These are phyloP conservation scores for Sphagnum contortum DNA, from an alignment of 225 moss, liverwort and hornwort species.

Conservation along the genomic window DNA sequence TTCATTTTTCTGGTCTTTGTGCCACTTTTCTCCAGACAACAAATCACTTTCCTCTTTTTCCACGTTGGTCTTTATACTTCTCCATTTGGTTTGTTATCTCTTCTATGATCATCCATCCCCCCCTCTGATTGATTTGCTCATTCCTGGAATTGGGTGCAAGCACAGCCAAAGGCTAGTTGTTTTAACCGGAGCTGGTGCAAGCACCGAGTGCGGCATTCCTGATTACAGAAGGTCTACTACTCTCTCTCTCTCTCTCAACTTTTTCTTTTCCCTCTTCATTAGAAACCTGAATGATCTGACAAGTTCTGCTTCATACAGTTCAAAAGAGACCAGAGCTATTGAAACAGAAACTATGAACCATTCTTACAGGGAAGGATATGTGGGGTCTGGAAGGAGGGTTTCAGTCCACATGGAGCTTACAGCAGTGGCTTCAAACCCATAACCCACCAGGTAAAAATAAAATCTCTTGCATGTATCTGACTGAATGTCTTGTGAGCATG, in stretches of 20 bases:
- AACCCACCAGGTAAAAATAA: constrained; percentile 62
- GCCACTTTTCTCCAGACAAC: background rate
- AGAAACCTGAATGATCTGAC: background rate
- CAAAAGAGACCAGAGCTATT: too few relatives aligned
- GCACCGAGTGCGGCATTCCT: constrained; percentile 94
- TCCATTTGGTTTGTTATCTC: background rate
- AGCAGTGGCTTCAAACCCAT: constrained; percentile 94
- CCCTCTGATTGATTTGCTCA: constrained; percentile 1
- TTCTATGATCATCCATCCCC: background rate
- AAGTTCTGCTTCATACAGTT: background rate
- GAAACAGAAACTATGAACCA: too few relatives aligned
- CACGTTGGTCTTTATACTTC: background rate
- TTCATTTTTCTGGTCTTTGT: background rate
- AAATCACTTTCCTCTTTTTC: background rate
- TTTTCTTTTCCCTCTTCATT: background rate
- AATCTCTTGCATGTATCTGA: background rate
- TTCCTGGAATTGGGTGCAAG: constrained; percentile 25
- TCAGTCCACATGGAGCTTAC: constrained; percentile 93
- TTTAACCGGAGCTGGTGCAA: constrained; percentile 83
- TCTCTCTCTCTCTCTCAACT: background rate
- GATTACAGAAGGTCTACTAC: constrained; percentile 74
- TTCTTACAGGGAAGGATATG: background rate
- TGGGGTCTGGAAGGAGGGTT: constrained; percentile 6
- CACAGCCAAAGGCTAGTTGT: constrained; percentile 78
- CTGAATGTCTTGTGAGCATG: background rate